Percentiles rank a stretch among this genome's conserved stretches.
These are phyloP conservation scores for Chytridiales sp. DNA, from an alignment of 371 early-diverging fungal species.

Conservation along the genomic window DNA sequence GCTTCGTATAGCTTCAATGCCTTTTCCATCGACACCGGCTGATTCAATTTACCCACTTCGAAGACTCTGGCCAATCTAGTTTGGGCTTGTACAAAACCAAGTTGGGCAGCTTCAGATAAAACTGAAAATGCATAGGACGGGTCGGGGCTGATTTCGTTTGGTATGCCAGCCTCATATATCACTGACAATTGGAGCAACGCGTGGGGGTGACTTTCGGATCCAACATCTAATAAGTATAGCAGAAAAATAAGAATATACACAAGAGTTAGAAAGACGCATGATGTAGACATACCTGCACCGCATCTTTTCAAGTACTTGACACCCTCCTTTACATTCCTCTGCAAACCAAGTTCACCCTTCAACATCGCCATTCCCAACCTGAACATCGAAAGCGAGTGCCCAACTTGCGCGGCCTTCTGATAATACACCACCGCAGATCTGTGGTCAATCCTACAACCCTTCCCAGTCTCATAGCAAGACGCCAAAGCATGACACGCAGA, in stretches of 20 bases:
- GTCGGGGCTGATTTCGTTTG: constrained; percentile 67
- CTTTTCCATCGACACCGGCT: constrained; percentile 34
- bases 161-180: constrained; percentile 69
- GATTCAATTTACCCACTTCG: constrained; percentile 73
- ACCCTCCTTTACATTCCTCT: constrained; percentile 1
- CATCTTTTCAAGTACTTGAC: constrained; percentile 10
- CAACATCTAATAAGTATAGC: constrained; percentile 39
- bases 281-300: constrained; percentile 4
- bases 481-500: constrained; percentile 13
- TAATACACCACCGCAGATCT: constrained; percentile 5
- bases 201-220: constrained; percentile 70
- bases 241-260: background rate
- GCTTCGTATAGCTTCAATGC: constrained; percentile 21
- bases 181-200: constrained; percentile 70
- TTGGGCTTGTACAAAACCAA: constrained; percentile 76
- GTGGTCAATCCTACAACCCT: background rate
- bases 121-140: constrained; percentile 65
- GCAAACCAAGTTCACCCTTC: constrained; percentile 5
- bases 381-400: constrained; percentile 6
- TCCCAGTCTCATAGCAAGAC: constrained; percentile 10
- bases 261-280: background rate
- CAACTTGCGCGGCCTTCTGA: background rate
- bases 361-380: constrained; percentile 11
- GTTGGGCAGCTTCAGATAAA: constrained; percentile 68
- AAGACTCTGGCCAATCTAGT: constrained; percentile 73